A percentile compares a stretch with the other conserved stretches of the same genome.
These are phyloP conservation scores for Solanum chaucha DNA, from an alignment of 257 asterid species.

Conservation along the genomic window DNA sequence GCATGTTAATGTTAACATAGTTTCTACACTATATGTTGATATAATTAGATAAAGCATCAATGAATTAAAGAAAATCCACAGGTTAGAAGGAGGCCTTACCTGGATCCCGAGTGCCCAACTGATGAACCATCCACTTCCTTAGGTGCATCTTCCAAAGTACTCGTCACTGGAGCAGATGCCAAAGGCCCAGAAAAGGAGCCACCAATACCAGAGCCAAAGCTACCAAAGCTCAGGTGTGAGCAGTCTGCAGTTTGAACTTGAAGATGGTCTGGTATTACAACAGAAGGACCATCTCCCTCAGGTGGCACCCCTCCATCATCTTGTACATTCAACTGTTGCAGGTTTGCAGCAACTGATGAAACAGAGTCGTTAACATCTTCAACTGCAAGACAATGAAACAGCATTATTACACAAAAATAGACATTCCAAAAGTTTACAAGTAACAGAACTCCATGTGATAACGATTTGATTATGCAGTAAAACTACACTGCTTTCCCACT, in stretches of 20 bases:
- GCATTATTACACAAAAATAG: background rate
- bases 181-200: conserved; percentile 34
- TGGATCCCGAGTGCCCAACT: conserved; percentile 36
- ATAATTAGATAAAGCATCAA: background rate
- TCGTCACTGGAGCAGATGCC: conserved; percentile 34
- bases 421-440: background rate
- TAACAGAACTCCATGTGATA: background rate
- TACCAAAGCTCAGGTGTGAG: conserved; percentile 90
- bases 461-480: background rate
- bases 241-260: conserved; percentile 70
- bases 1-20: background rate
- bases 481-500: background rate
- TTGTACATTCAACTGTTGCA: conserved; percentile 45
- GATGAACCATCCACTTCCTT: conserved; percentile 33
- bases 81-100: conserved; percentile 25
- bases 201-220: conserved; percentile 45
- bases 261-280: conserved; percentile 75
- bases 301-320: conserved; percentile 28
- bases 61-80: background rate
- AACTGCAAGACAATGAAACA: conserved; percentile 34
- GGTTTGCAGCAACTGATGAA: conserved; percentile 43
- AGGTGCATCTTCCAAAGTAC: conserved; percentile 38
- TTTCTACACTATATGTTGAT: background rate
- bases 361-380: conserved; percentile 37
- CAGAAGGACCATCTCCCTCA: conserved; percentile 49